Base-by-base conservation (phyloP, 23 red algal species). In the Pyropia haitanensis region DNA sequence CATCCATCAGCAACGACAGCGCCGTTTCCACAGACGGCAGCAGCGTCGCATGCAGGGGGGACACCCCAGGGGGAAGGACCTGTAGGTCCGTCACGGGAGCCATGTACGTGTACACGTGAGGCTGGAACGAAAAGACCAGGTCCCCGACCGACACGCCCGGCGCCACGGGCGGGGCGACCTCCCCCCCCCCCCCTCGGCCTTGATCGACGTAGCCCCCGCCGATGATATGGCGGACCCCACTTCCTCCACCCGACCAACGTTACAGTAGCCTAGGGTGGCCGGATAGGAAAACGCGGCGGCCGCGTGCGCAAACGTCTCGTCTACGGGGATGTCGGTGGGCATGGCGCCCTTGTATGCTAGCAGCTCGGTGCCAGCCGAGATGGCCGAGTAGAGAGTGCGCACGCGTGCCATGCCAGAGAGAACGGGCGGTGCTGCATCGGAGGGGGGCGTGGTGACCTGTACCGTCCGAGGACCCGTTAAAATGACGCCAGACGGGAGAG, bases 361-460 rank as follows among this genome's bases (percentile, higher is more conserved):
- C 56, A 95, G 15, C 62, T 95, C 90, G 6, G 90, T 95, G 15
- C 90, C 90, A 1, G 90, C 52, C 21, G 74, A 81, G 24, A 95
- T 67, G 14, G 79, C 90, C 1, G 81, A 78, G 18, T 63, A 67
- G 28, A 29, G 52, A 3, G 75, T 81, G 3, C 22, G 16, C 4
- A 90, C 56, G 54, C 62, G 61, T 54, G 63, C 63, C 39, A 46
- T 46, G 10, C 39, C 39, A 46, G 39, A 46, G 8, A 12, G 7
- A 46, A 46, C 39, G 5, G 39, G 39, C 39, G 39, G 39, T 1
- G 39, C 5, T 13, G 39, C 13, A 46, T 46, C 39, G 13, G 39
- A 9, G 39, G 39, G 8, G 39, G 39, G 39, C 5, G 39, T 7
- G 8, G 39, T 46, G 39, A 46, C 39, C 10, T 46, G 39, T 4